Base-by-base conservation (phyloP, 495 filamentous ascomycete species). In the Penicillium fimorum region DNA sequence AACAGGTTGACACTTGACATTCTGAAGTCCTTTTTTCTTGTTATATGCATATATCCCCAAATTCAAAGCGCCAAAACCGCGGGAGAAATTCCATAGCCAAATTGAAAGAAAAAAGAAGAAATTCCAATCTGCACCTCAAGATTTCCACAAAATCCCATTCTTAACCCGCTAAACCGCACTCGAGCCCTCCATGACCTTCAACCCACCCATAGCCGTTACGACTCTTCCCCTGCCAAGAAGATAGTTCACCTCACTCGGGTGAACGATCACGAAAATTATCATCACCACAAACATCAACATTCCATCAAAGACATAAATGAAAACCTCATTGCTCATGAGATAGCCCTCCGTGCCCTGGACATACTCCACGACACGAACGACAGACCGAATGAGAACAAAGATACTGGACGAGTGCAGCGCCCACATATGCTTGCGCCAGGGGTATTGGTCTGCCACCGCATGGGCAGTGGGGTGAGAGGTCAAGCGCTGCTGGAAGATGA, bases 341-440 rank as follows among this genome's bases (percentile, higher is more conserved):
- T 66, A 75, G 4, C 85, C 83, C 12, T 73, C 69, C 18, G 75
- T 62, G 0, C 85, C 85, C 70, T 82, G 72, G 0, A 77, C 30
- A 61, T 84, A 89, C 68, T 91, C 87, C 4, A 84, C 65, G 22
- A 85, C 74, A 40, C 85, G 76, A 62, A 88, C 85, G 29, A 87
- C 58, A 18, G 73, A 81, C n/a, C 87, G 76, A 11, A 88, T 64
- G 48, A 90, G 57, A 54, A 89, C 85, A 17, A 87, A 65, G 3
- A 62, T 63, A 51, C 76, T 81, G 10, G 74, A 72, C 5, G 50
- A 57, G 61, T 88, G 85, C 9, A 88, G 72, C 35, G 78, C 69
- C 27, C 68, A 56, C 38, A 87, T 57, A 55, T 81, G 72, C 52
- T 73, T 76, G 58, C 63, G 51, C 86, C 86, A 89, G 6, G 72